Base-by-base conservation (phyloP, 129 eudicot species). In the Ambrosia artemisiifolia region DNA sequence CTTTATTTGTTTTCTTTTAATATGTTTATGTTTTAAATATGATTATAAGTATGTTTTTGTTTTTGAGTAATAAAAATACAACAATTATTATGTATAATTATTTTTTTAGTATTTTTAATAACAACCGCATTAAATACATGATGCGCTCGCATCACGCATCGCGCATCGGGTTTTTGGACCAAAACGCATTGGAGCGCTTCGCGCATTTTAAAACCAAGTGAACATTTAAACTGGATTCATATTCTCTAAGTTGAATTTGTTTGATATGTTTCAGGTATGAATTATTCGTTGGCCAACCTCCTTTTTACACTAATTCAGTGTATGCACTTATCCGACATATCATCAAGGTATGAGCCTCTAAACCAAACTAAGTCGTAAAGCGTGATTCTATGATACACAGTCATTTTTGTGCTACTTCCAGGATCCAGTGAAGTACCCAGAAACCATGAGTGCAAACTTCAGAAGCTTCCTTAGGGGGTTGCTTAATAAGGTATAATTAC, bases 391-490 rank as follows among this genome's bases (percentile, higher is more conserved):
- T 36, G 57, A 68, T 19, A 36, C 34, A 38, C 18, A 61, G 9
- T 71, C 28, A 34, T 46, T 19, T 28, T 40, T 44, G 36, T 18
- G 38, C 54, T 67, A 8, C 67, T 61, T 49, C 34, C 95, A 95
- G 99, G 99, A 95, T 71, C 95, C 99, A 12, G 97, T 95, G 20
- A 91, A 88, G 77, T 95, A 95, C 69, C 99, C 97, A 48, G 97
- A 90, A 48, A 91, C 71, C 77, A 95, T 95, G 97, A 88, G 99
- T 79, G 69, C 89, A 34, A 87, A 78, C 78, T 95, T 91, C 72
- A 84, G 74, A 83, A 91, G 88, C 83, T 95, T 95, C 83, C 85
- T 95, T 11, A 87, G 79, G 80, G 99, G 99, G 36, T 72, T 95
- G 91, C 91, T 95, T 32, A 95, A 95, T 72, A 95, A 95, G 99